Base-by-base conservation (phyloP, 2,329 filamentous ascomycete species). In the Penicillium digitatum region DNA sequence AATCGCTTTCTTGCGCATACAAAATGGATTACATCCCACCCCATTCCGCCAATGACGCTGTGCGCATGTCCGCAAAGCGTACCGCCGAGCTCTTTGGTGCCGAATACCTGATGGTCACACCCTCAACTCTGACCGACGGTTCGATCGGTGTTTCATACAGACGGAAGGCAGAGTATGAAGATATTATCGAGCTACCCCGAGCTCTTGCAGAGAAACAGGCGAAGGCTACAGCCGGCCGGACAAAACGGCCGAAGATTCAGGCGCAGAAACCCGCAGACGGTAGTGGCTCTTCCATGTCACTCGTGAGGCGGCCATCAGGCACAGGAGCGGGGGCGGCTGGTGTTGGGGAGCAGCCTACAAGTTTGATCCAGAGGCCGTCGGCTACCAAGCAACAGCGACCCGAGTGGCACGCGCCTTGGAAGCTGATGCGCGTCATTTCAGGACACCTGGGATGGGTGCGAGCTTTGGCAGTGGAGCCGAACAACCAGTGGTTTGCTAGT, bases 321-420 rank as follows among this genome's bases (percentile, higher is more conserved):
- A 62, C 61, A 6, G 61, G 59, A 24, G 63, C 62, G 7, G 65
- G 67, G 7, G 64, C 63, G 27, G 77, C 76, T 14, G 64, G 69
- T 14, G 72, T 39, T 34, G 72, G 67, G 34, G 66, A 69, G 27
- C 83, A 84, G 61, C 82, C 82, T 5, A 82, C 79, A 54, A 84
- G 83, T 62, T 71, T 88, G 54, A 82, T 88, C 18, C 78, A 84
- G 55, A 81, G 84, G 63, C 83, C 86, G 39, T 83, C 82, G 16
- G 73, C 73, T 38, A 82, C 87, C 52, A 79, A 83, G 63, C 85
- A 87, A 64, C 80, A 86, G 54, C 90, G 87, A 72, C 95, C 95
- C 0, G 88, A 96, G 55, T 99, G 94, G 94, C 94, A 99, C 72
- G 85, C 92, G 58, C 95, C 95, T 12, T 99, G 95, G 94, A 97